phyloP scores from a whole-genome alignment of 495 filamentous ascomycete species.

The Penicillium dipodomyicola region DNA sequence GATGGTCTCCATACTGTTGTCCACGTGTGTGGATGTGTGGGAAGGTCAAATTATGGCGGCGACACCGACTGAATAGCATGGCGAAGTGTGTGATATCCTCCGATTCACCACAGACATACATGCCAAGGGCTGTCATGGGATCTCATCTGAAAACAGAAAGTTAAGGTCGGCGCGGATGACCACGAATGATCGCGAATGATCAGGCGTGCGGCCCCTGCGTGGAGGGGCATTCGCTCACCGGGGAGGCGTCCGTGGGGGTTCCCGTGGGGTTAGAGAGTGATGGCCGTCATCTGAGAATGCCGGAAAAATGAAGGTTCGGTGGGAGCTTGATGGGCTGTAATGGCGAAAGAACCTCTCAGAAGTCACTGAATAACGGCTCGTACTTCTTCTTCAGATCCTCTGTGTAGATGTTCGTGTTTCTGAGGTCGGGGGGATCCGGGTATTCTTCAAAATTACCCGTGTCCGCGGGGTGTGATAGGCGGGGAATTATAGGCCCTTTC shows the following conservation, averaged over 20 bases:
- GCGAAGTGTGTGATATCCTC: background rate
- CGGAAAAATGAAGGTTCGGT: constrained; percentile 10
- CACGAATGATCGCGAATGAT: constrained; percentile 1
- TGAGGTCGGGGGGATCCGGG: constrained; percentile 58
- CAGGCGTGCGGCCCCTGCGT: background rate
- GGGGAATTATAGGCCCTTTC: constrained; percentile 82
- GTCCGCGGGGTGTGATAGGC: constrained; percentile 76
- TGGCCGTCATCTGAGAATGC: background rate
- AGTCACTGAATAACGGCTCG: constrained; percentile 76
- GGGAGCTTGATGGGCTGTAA: constrained; percentile 6
- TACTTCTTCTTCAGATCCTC: constrained; percentile 71
- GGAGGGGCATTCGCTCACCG: constrained; percentile 1
- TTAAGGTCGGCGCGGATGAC: background rate
- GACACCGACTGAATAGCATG: background rate
- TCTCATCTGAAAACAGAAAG: background rate
- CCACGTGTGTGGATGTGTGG: background rate
- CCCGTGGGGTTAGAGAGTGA: constrained; percentile 1
- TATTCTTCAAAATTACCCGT: constrained; percentile 91
- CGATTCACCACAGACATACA: background rate
- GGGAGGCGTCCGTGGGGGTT: constrained; percentile 7
- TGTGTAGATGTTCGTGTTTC: constrained; percentile 59
- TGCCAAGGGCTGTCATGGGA: constrained; percentile 5
- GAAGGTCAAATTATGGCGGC: background rate
- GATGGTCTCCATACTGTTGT: constrained; percentile 2
- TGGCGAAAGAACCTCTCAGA: constrained; percentile 43